phyloP scores from a whole-genome alignment of 768 basidiomycete genomes.

The Kwoniella mangroviensis region DNA sequence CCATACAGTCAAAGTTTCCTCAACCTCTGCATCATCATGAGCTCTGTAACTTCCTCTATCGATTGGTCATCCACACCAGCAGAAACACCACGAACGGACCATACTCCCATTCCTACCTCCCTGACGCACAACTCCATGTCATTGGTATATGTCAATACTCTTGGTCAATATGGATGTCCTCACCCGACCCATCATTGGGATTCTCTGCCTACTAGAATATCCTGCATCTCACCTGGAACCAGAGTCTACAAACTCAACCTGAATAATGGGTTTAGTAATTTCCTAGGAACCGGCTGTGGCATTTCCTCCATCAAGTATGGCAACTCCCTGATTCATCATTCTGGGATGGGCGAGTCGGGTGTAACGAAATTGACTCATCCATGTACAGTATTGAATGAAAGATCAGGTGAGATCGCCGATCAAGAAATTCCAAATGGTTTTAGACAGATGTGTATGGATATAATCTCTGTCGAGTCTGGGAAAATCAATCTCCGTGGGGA shows the following conservation, averaged over 20 bases:
- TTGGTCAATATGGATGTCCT: neutral
- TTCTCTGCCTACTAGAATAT: neutral
- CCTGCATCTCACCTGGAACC: neutral
- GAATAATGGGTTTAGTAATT: neutral
- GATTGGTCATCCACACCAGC: too few relatives aligned
- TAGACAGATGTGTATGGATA: neutral
- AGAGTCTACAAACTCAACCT: neutral
- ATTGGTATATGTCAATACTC: too few relatives aligned
- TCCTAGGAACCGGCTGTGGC: neutral
- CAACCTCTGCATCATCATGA: too few relatives aligned
- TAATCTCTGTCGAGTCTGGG: neutral
- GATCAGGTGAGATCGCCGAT: too few relatives aligned
- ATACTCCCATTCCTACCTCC: too few relatives aligned
- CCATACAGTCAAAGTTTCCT: too few relatives aligned
- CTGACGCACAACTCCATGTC: too few relatives aligned
- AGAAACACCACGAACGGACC: too few relatives aligned
- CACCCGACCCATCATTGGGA: neutral
- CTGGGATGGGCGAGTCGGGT: too few relatives aligned
- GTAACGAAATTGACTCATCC: too few relatives aligned
- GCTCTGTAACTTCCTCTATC: too few relatives aligned
- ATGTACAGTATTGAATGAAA: too few relatives aligned
- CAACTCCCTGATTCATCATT: neutral
- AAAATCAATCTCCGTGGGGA: neutral
- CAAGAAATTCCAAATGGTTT: neutral
- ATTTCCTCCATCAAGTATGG: neutral